Conservation (phyloP, 306 rosid species). For the Acacia confusa region DNA sequence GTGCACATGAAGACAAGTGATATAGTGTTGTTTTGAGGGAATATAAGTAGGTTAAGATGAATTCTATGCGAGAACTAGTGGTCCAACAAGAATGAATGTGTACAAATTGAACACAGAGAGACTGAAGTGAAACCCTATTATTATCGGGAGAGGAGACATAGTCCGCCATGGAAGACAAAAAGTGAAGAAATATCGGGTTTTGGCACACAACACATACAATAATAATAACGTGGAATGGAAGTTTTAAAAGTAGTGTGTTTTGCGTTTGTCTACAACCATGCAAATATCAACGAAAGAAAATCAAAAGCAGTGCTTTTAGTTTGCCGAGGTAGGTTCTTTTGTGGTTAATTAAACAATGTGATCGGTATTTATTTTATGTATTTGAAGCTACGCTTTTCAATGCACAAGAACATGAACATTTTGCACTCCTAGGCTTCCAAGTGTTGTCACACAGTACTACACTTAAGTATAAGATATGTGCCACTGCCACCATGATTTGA, state of each 20-base stretch:
- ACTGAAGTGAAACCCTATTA: background rate
- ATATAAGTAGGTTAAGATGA: background rate
- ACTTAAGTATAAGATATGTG: background rate
- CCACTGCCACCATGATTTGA: background rate
- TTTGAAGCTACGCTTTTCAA: conserved; percentile 9
- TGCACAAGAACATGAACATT: conserved; percentile 31
- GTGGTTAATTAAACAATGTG: conserved; percentile 3
- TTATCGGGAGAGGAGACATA: conserved; percentile 4
- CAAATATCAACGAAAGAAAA: conserved; percentile 7
- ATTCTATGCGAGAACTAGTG: conserved; percentile 16
- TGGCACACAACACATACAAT: background rate
- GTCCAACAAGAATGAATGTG: conserved; percentile 33
- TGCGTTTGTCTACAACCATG: conserved; percentile 61
- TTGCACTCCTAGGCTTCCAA: conserved; percentile 28
- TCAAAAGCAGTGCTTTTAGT: conserved; percentile 23
- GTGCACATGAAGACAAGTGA: background rate
- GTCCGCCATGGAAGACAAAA: conserved; percentile 22
- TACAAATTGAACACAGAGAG: background rate
- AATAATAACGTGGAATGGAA: conserved; percentile 40
- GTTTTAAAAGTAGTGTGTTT: conserved; percentile 50
- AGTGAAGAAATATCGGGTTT: background rate
- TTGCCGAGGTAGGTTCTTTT: conserved; percentile 23
- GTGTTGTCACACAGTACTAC: background rate
- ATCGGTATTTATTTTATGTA: background rate
- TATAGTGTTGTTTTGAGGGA: background rate